These are phyloP conservation scores for Aegilops bicornis DNA, from an alignment of 176 grass and related monocot species.

Conservation along the genomic window DNA sequence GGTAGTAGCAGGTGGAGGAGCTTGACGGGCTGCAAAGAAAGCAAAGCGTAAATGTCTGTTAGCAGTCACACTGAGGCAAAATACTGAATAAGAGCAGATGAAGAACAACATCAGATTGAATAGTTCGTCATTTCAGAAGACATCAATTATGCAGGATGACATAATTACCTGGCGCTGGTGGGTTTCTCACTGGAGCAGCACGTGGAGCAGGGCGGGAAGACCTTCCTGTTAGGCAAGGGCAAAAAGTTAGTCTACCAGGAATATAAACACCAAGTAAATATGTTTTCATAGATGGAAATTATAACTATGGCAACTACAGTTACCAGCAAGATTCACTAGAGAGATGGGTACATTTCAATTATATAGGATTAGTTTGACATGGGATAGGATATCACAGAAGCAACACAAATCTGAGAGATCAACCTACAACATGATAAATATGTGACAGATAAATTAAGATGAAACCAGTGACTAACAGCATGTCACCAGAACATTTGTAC, in stretches of 20 bases:
- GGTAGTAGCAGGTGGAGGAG: conserved; percentile 65
- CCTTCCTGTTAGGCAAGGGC: conserved; percentile 44
- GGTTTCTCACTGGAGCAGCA: conserved; percentile 59
- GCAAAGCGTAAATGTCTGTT: not conserved
- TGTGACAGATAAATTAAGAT: not conserved
- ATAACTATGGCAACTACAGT: not conserved
- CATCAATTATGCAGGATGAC: not conserved
- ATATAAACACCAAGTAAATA: not conserved
- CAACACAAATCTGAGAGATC: not conserved
- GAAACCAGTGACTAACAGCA: not conserved
- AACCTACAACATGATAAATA: not conserved
- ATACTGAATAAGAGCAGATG: not conserved
- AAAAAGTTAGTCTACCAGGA: not conserved
- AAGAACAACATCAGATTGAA: not conserved
- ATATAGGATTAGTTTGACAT: too few species aligned
- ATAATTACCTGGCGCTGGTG: conserved; percentile 68
- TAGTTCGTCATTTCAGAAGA: not conserved
- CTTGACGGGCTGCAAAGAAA: conserved; percentile 47
- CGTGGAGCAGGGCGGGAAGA: conserved; percentile 76
- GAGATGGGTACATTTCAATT: not conserved
- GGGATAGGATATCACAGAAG: not conserved
- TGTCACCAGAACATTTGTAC: not conserved
- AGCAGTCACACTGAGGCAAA: not conserved
- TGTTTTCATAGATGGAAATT: not conserved
- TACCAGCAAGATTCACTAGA: not conserved